Evolutionary conservation across 2,329 filamentous ascomycete genomes (phyloP).

Genomic region (Lasiodiplodia sp.): DNA sequence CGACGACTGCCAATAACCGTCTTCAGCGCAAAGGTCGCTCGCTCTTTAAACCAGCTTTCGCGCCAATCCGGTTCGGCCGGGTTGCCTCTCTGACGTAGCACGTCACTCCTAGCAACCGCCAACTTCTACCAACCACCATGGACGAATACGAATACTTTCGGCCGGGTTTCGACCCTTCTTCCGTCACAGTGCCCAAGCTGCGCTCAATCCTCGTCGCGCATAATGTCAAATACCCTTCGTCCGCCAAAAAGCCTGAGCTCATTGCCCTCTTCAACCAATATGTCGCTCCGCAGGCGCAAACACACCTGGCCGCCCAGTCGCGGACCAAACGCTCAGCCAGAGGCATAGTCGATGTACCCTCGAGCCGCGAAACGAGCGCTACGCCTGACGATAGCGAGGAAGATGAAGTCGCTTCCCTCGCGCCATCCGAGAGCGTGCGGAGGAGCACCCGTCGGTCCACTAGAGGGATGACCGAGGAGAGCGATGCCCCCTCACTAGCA

Average conservation of each 20-base stretch:
- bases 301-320: conserved; percentile 76
- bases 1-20: neutral
- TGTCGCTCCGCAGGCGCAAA: conserved; percentile 78
- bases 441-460: conserved; percentile 45
- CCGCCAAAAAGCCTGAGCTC: conserved; percentile 89
- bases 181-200: conserved; percentile 84
- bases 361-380: conserved; percentile 70
- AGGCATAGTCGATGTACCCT: conserved; percentile 76
- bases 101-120: conserved; percentile 24
- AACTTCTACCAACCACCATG: conserved; percentile 43
- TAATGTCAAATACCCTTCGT: conserved; percentile 83
- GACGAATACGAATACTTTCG: conserved; percentile 74
- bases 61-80: neutral
- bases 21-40: neutral
- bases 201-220: conserved; percentile 92
- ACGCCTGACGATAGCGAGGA: conserved; percentile 63
- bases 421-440: conserved; percentile 22
- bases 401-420: conserved; percentile 41
- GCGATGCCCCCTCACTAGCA: conserved; percentile 45
- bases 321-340: conserved; percentile 84
- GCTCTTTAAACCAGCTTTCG: neutral
- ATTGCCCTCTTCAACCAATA: conserved; percentile 83
- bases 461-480: conserved; percentile 51
- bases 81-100: conserved; percentile 26
- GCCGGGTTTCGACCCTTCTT: conserved; percentile 82